Evolutionary conservation across 2,329 filamentous ascomycete species (phyloP), one percentile per base, ranked within the genome.

Genomic region (Diaporthe helianthi): DNA sequence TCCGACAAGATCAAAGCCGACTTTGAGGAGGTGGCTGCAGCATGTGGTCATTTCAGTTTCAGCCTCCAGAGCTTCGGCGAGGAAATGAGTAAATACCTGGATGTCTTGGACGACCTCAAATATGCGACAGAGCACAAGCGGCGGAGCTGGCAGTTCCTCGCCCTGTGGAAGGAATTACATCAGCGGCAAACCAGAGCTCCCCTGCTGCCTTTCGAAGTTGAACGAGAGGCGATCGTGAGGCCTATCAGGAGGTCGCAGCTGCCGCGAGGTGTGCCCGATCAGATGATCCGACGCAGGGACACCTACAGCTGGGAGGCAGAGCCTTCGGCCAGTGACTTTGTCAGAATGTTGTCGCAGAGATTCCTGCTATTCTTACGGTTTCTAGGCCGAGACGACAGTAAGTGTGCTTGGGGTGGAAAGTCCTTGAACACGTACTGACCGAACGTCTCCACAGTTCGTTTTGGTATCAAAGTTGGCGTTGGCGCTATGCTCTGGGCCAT

Each of bases 21-120:
- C 78, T 94, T 97, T 69, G 96, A 99, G 78, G 96, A 99, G 79
- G 94, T 98, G 13, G 94, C 95, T 49, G 95, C 96, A n/a, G 97
- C 94, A 68, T 99, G 96, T 76, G 95, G 96, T 0, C 94, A 98
- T 79, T 99, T 98, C 77, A 95, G 93, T 76, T 98, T 96, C 78
- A 97, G 92, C 52, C 83, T 99, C 31, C 88, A 96, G 72, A 92
- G 96, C 73, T 95, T 98, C 76, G 94, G 93, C 0, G 93, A 97
- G 76, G 94, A 98, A 76, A 92, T 97, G 82, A 89, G 93, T 73
- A 87, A 87, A 15, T 96, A 97, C 74, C 80, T 99, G 53, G 89
- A 93, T 65, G 90, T 96, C 0, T 82, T 99, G 5, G 93, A 98
- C 76, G 93, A 97, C 51, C 81, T 98, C 49, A 94, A 96, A 77